A percentile compares a stretch with the other conserved stretches of the same genome.
phyloP scores from a whole-genome alignment of 371 early-diverging fungal species.

The Conidiobolus incongruus region DNA sequence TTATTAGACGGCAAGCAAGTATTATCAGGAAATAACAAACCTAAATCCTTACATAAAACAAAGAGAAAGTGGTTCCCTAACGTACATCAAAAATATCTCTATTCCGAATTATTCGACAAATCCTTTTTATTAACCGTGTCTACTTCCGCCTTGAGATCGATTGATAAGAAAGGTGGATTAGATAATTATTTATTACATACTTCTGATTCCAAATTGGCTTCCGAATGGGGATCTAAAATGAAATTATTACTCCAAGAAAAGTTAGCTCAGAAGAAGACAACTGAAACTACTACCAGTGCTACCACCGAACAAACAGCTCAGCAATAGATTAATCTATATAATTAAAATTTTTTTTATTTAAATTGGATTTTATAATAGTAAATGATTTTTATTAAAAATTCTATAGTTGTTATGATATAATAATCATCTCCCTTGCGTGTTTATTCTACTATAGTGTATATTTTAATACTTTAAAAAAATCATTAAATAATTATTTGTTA shows the following conservation, averaged over 20 bases:
- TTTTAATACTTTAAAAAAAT: too few species aligned
- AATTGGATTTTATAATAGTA: too few species aligned
- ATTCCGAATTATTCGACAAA: slow-evolving; percentile 33
- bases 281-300: too few species aligned
- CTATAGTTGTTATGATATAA: too few species aligned
- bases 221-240: slow-evolving; percentile 22
- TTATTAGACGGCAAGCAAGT: slow-evolving; percentile 43
- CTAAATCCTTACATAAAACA: slow-evolving; percentile 55
- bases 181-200: slow-evolving; percentile 54
- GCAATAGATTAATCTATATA: too few species aligned
- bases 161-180: slow-evolving; percentile 70
- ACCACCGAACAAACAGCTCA: too few species aligned
- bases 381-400: too few species aligned
- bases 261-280: background rate
- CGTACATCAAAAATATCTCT: slow-evolving; percentile 40
- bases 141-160: slow-evolving; percentile 44
- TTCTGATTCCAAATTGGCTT: slow-evolving; percentile 31
- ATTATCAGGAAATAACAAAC: slow-evolving; percentile 58
- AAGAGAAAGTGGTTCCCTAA: slow-evolving; percentile 67
- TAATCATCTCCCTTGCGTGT: too few species aligned
- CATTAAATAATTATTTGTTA: too few species aligned
- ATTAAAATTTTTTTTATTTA: too few species aligned
- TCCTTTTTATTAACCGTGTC: slow-evolving; percentile 38
- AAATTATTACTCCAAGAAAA: slow-evolving; percentile 11
- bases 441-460: too few species aligned